Evolutionary conservation across 768 basidiomycete genomes (phyloP).

Genomic region (Kwoniella europaea): DNA sequence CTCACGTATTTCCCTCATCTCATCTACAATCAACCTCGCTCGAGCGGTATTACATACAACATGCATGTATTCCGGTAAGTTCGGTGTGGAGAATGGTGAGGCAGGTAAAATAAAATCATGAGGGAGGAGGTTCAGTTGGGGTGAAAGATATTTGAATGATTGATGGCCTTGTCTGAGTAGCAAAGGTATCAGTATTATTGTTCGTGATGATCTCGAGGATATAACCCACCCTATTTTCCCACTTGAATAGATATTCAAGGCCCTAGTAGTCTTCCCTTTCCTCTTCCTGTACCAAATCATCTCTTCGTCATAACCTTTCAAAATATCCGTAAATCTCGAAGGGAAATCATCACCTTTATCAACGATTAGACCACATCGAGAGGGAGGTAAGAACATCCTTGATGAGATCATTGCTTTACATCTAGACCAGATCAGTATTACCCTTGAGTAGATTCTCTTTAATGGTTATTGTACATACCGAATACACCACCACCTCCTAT

Average conservation of each 20-base stretch:
- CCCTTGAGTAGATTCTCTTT: neutral
- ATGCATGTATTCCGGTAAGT: conserved; percentile 43
- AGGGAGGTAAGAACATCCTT: conserved; percentile 45
- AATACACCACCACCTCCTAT: conserved; percentile 52
- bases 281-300: conserved; percentile 44
- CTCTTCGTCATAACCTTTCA: conserved; percentile 30
- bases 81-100: conserved; percentile 36
- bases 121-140: conserved; percentile 33
- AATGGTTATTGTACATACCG: conserved; percentile 26
- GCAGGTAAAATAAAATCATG: conserved; percentile 39
- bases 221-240: conserved; percentile 37
- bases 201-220: neutral
- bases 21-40: conserved; percentile 34
- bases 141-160: conserved; percentile 46
- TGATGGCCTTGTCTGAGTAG: conserved; percentile 48
- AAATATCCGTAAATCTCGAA: conserved; percentile 10
- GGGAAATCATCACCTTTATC: conserved; percentile 51
- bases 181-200: neutral
- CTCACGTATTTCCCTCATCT: conserved; percentile 19
- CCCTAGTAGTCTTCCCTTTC: conserved; percentile 42
- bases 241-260: conserved; percentile 51
- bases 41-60: conserved; percentile 37
- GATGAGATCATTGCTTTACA: conserved; percentile 44
- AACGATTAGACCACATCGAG: conserved; percentile 36
- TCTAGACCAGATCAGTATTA: neutral